Conservation (phyloP, 441 rosid genomes). For the Raphanus hybrid region DNA sequence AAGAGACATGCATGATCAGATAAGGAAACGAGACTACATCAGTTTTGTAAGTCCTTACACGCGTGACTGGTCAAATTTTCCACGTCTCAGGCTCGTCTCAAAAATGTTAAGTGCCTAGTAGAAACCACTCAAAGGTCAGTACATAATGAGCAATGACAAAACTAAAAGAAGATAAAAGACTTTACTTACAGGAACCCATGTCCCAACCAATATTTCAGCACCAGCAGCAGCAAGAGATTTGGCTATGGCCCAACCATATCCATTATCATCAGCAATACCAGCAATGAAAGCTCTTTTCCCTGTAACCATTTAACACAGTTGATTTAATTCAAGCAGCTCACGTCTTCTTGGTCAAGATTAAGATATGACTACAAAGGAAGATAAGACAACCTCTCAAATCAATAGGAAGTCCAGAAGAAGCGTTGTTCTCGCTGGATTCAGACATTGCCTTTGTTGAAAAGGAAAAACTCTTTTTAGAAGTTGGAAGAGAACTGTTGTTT, state of each 20-base stretch:
- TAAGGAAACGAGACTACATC: constrained; percentile 1
- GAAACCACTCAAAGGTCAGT: constrained; percentile 17
- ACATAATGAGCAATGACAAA: neutral
- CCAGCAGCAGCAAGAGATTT: constrained; percentile 99
- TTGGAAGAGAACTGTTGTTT: constrained; percentile 41
- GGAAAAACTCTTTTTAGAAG: constrained; percentile 47
- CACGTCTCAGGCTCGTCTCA: constrained; percentile 78
- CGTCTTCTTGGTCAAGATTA: neutral
- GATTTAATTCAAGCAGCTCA: neutral
- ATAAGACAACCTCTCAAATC: constrained; percentile 70
- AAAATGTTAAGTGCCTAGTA: constrained; percentile 80
- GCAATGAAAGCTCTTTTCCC: constrained; percentile 97
- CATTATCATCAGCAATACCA: constrained; percentile 98
- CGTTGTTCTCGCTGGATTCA: constrained; percentile 54
- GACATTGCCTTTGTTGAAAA: constrained; percentile 65
- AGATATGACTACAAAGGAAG: neutral
- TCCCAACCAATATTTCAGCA: constrained; percentile 93
- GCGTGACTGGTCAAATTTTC: constrained; percentile 80
- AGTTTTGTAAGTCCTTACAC: constrained; percentile 56
- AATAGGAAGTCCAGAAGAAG: constrained; percentile 69
- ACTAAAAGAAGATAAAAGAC: constrained; percentile 12
- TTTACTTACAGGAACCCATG: constrained; percentile 96
- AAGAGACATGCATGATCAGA: neutral
- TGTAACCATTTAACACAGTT: constrained; percentile 32
- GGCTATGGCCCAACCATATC: constrained; percentile 99